Percentiles rank a stretch among this genome's conserved stretches.
These are phyloP conservation scores for Zygosaccharomyces lentus DNA, from an alignment of 805 yeast species.

Conservation along the genomic window DNA sequence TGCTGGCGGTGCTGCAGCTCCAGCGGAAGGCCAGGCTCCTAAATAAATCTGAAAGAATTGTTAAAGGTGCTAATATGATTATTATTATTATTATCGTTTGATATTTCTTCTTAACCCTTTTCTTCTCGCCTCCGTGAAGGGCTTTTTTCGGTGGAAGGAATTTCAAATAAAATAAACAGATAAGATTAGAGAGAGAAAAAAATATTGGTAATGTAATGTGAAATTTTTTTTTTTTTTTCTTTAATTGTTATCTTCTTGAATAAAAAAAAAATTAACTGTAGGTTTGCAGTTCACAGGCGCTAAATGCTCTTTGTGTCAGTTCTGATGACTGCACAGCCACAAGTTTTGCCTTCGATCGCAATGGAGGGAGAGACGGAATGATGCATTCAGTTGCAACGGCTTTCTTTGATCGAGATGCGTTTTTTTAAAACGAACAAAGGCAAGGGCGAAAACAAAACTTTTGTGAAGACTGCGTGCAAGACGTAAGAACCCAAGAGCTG, in stretches of 20 bases:
- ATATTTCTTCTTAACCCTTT: constrained; percentile 1
- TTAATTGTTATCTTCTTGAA: not conserved
- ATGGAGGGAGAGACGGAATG: not conserved
- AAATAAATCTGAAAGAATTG: constrained; percentile 17
- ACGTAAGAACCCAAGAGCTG: not conserved
- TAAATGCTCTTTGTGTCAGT: too few species aligned
- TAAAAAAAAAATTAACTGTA: too few species aligned
- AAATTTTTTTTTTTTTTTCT: not conserved
- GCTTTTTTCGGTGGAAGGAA: not conserved
- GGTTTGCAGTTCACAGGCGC: too few species aligned
- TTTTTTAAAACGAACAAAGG: not conserved
- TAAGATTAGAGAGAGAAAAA: not conserved
- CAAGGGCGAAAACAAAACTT: not conserved
- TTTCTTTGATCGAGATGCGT: not conserved
- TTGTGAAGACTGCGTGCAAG: not conserved
- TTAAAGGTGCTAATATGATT: constrained; percentile 3
- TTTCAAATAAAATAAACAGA: not conserved
- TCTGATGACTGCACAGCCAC: too few species aligned
- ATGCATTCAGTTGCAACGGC: not conserved
- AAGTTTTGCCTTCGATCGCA: too few species aligned
- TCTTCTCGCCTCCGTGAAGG: constrained; percentile 1
- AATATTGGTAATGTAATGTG: not conserved
- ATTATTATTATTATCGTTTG: not conserved
- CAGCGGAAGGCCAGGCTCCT: constrained; percentile 29
- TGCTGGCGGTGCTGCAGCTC: constrained; percentile 29